A percentile compares a stretch with the other conserved stretches of the same genome.
These are phyloP conservation scores for Aphanomyces invadans DNA, from an alignment of 352 stramenopile species.

Conservation along the genomic window DNA sequence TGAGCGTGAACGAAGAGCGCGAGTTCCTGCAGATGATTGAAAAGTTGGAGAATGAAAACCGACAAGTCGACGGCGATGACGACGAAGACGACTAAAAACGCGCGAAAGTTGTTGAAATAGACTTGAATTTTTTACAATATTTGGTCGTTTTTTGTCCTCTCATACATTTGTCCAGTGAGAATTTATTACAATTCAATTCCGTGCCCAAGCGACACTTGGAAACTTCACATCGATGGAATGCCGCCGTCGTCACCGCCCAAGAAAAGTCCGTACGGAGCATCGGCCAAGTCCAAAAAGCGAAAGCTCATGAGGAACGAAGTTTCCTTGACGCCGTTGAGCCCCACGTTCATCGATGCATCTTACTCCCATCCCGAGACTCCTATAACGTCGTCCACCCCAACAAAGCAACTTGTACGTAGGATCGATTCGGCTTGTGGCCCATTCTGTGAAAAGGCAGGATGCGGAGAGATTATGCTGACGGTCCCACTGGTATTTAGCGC, in stretches of 20 bases:
- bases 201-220: not conserved
- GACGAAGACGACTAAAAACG: slow-evolving; percentile 86
- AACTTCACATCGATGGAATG: not conserved
- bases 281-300: slow-evolving; percentile 22
- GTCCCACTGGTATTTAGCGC: not conserved
- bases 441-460: no score
- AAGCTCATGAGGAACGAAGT: slow-evolving; percentile 23
- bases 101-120: not conserved
- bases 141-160: not conserved
- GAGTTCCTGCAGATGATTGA: slow-evolving; percentile 99
- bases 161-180: not conserved
- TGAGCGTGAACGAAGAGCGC: slow-evolving; percentile 98
- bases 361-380: not conserved
- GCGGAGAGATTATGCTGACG: no score
- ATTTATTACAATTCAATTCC: not conserved
- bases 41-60: slow-evolving; percentile 97
- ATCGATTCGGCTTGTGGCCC: no score
- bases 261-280: slow-evolving; percentile 23
- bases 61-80: slow-evolving; percentile 96
- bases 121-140: not conserved
- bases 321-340: slow-evolving; percentile 1
- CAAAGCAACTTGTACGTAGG: not conserved
- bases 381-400: not conserved
- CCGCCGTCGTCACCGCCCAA: not conserved
- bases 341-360: not conserved